Percentiles rank a stretch among this genome's conserved stretches.
Conservation (phyloP, 2,329 filamentous ascomycete species). For the Aspergillus proliferans region DNA sequence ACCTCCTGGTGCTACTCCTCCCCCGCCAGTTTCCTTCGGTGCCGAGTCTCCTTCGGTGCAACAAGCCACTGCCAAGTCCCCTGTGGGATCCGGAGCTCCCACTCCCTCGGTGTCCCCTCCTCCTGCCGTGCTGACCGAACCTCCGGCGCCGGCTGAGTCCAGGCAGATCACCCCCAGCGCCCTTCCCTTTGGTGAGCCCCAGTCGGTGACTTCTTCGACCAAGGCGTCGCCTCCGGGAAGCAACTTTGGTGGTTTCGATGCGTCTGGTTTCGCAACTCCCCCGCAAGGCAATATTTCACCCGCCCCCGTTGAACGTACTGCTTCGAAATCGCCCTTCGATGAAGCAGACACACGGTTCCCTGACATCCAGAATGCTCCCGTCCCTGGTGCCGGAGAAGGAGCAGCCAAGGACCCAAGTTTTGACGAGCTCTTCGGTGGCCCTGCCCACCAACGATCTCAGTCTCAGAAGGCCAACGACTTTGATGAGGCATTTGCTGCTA, state of each 20-base stretch:
- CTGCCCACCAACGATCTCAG: conserved; percentile 37
- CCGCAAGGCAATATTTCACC: conserved; percentile 26
- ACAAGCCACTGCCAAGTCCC: conserved; percentile 38
- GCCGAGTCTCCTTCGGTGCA: conserved; percentile 37
- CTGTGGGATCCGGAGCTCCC: conserved; percentile 44
- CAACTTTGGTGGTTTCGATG: conserved; percentile 51
- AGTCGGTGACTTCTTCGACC: conserved; percentile 70
- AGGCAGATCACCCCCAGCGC: conserved; percentile 72
- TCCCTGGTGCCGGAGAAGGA: conserved; percentile 26
- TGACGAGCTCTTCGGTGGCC: conserved; percentile 41
- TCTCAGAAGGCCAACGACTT: conserved; percentile 44
- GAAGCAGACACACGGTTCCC: conserved; percentile 20
- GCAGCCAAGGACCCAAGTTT: conserved; percentile 35
- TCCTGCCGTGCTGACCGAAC: conserved; percentile 30
- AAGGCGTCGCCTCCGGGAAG: conserved; percentile 69
- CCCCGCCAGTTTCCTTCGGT: conserved; percentile 57
- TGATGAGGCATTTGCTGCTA: conserved; percentile 41
- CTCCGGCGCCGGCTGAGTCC: conserved; percentile 63
- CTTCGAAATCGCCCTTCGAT: conserved; percentile 29
- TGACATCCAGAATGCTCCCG: conserved; percentile 38
- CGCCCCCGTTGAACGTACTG: conserved; percentile 11
- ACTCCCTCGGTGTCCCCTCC: conserved; percentile 61
- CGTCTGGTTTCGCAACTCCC: conserved; percentile 40
- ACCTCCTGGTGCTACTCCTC: conserved; percentile 39
- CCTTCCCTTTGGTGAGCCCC: conserved; percentile 61